A percentile compares a stretch with the other conserved stretches of the same genome.
phyloP scores from a whole-genome alignment of 495 filamentous ascomycete species.

The Pyrenula massariospora region DNA sequence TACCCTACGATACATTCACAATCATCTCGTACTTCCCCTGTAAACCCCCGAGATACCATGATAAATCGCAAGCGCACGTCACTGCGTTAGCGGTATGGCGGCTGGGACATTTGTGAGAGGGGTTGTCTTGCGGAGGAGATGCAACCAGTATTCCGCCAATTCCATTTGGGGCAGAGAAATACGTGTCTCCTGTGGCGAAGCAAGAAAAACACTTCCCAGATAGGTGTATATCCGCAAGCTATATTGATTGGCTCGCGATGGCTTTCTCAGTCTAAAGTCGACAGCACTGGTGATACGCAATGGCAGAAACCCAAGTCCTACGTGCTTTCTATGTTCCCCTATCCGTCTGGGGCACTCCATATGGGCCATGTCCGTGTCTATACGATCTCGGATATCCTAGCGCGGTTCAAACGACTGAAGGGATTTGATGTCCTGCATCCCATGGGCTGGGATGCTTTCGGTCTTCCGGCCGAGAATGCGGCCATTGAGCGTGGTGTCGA shows the following conservation, averaged over 20 bases:
- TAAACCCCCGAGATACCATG: no score
- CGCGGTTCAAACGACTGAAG: conserved; percentile 64
- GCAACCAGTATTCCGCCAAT: background rate
- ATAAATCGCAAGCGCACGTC: no score
- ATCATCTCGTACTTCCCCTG: no score
- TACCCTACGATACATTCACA: no score
- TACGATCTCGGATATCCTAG: conserved; percentile 78
- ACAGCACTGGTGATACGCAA: background rate
- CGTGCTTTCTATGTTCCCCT: conserved; percentile 86
- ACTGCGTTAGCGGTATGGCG: no score
- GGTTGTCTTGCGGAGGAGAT: background rate
- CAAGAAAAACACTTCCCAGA: no score
- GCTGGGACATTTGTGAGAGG: no score
- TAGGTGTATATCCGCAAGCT: no score
- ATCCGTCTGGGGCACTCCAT: conserved; percentile 82
- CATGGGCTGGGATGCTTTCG: conserved; percentile 93
- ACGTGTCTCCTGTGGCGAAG: no score
- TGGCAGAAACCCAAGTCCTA: conserved; percentile 47
- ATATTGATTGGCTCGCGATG: no score
- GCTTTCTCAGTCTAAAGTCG: no score
- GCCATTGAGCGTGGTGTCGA: conserved; percentile 78
- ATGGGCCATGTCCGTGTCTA: conserved; percentile 84
- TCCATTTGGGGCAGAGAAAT: background rate
- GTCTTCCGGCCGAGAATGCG: conserved; percentile 83
- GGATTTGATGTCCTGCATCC: conserved; percentile 70